Base-by-base conservation (phyloP, 2,329 filamentous ascomycete species). In the Talaromyces atroroseus region DNA sequence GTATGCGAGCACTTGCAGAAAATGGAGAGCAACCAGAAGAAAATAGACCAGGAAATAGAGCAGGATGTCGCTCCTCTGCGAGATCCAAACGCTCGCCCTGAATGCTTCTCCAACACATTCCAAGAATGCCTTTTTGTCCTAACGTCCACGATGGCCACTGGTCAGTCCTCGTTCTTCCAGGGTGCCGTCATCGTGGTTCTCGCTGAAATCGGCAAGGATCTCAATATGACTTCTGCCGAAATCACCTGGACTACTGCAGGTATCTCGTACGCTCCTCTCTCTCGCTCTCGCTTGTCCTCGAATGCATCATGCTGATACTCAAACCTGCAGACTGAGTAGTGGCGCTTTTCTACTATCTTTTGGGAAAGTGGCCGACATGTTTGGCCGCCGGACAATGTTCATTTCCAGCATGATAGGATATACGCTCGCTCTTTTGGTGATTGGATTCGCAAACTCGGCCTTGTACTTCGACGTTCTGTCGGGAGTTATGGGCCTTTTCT, bases 201-300 rank as follows among this genome's bases (percentile, higher is more conserved):
- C 1, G 81, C 81, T 0, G 81, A 81, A 51, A 84, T 87, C 49
- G 83, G 80, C 1, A 65, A 69, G 14, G 82, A 86, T 59, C 68
- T 88, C 54, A 65, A 75, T 47, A 88, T 88, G 84, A 82, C 79
- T 2, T 82, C 81, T 48, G 81, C 83, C 1, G 78, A 89, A 63
- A 81, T 88, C 23, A 85, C 84, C 0, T 88, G 85, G 85, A 83
- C 88, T 59, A 78, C 77, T 48, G 84, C 84, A 7, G 79, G 84
- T n/a, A 77, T 81, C 40, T 81, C 81, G 73, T 81, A 71, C 48
- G 76, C 70, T 34, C 34, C 10, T 16, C 40, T 12, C 44, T 38
- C 34, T 36, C 3, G 3, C 16, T 8, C 18, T 44, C 12, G n/a
- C n/a, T n/a, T n/a, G n/a, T 18, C 14, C 1, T 42, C 8, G 8